Evolutionary conservation across 2,329 filamentous ascomycete genomes (phyloP), one percentile per base, ranked within the genome.

Genomic region (Ceratocystis cubensis): DNA sequence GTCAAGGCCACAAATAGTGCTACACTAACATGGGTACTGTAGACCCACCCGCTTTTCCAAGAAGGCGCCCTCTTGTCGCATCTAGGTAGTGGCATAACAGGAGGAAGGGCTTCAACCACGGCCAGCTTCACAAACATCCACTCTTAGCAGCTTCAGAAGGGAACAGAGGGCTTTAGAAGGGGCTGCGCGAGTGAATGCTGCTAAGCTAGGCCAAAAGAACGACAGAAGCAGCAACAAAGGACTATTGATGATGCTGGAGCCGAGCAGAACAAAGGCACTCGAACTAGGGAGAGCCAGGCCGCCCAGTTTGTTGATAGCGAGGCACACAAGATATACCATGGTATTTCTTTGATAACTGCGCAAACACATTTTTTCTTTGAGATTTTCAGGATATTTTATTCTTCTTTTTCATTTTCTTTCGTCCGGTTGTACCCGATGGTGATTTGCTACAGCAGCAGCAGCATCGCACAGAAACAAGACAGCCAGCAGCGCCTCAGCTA

Each of bases 81-180:
- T 30, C 10, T n/a, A 66, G 22, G 59, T 66, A 66, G 59, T 25
- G 65, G 56, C 61, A 45, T 66, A 45, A 66, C 65, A 66, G 65
- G 59, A 66, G 65, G 65, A 41, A 41, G 37, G 10, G 37, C 37
- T 41, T 41, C 37, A 41, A 20, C 56, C 46, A 30, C 25, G 17
- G 28, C 44, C 13, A 48, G 63, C 63, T 33, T 65, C 63, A 65
- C 20, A 30, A 45, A 41, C 45, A 53, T n/a, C 33, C 25, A 44
- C 22, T 15, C 33, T 37, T n/a, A n/a, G 20, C 33, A 22, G 59
- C 61, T 64, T 63, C 20, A 66, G 65, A 66, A 59, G 65, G 65
- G 37, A 41, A 13, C 37, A 41, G 37, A 13, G 4, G 37, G 37
- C 37, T 41, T 41, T 4, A 41, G 37, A 15, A 41, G 37, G 13